Conservation (phyloP, 2,329 filamentous ascomycete genomes). For the Ascochyta koolunga region DNA sequence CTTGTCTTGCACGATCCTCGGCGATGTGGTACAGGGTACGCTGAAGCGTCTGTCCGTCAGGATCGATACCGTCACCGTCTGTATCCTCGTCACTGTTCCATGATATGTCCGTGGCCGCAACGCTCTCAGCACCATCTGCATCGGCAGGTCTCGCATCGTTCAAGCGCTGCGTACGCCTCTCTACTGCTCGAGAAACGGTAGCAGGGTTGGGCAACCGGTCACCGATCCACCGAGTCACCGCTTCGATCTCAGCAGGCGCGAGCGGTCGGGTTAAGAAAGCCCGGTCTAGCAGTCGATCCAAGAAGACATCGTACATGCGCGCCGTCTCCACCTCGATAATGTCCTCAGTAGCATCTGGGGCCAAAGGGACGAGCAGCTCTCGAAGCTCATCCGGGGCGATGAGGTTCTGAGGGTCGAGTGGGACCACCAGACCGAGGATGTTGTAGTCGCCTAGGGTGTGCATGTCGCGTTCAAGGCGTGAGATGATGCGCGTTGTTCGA, state of each 20-base stretch:
- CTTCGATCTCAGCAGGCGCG: constrained; percentile 25
- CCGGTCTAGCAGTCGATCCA: constrained; percentile 35
- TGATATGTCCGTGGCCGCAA: constrained; percentile 42
- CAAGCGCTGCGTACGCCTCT: constrained; percentile 29
- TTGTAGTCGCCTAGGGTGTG: constrained; percentile 34
- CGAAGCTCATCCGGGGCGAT: constrained; percentile 29
- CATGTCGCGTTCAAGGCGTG: constrained; percentile 28
- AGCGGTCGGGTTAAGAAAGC: constrained; percentile 29
- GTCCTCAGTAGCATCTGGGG: constrained; percentile 28
- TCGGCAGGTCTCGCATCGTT: constrained; percentile 6
- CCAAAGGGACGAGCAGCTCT: constrained; percentile 23
- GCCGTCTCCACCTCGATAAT: constrained; percentile 27
- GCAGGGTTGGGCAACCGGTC: constrained; percentile 21
- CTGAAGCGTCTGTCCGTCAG: constrained; percentile 77
- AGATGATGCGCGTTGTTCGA: constrained; percentile 21
- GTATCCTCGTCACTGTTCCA: constrained; percentile 41
- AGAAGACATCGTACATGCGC: constrained; percentile 38
- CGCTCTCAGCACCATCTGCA: constrained; percentile 34
- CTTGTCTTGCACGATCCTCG: constrained; percentile 86
- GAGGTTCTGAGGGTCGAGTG: constrained; percentile 32
- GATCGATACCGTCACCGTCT: constrained; percentile 50
- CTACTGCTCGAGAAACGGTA: constrained; percentile 26
- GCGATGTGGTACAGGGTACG: constrained; percentile 89
- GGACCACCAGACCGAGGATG: constrained; percentile 31
- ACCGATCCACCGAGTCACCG: constrained; percentile 26